phyloP scores from a whole-genome alignment of 2,329 filamentous ascomycete genomes.

The Ophiostoma novo-ulmi region DNA sequence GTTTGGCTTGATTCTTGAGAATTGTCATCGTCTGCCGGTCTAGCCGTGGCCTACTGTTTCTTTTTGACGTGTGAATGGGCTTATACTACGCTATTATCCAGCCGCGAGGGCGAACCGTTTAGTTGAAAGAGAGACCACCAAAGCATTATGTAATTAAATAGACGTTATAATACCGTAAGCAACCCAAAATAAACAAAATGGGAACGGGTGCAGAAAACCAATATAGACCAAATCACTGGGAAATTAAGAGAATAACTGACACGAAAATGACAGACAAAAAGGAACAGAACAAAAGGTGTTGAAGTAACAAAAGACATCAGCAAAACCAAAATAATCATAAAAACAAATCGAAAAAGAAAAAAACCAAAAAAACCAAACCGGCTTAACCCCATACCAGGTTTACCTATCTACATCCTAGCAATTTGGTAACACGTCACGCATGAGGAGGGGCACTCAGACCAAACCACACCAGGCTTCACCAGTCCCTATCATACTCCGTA shows the following conservation, averaged over 20 bases:
- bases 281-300: background rate
- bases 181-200: background rate
- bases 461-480: background rate
- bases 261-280: background rate
- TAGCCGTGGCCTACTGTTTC: background rate
- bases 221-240: background rate
- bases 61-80: background rate
- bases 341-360: background rate
- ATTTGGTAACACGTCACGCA: slow-evolving; percentile 7
- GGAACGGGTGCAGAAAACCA: background rate
- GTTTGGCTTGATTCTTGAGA: background rate
- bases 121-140: background rate
- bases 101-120: background rate
- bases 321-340: background rate
- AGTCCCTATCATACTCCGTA: background rate
- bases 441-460: slow-evolving; percentile 2
- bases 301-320: no score
- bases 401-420: background rate
- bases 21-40: background rate
- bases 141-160: background rate
- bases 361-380: background rate
- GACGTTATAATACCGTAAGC: background rate
- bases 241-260: no score
- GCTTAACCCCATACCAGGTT: background rate
- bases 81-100: background rate